Evolutionary conservation across 495 filamentous ascomycete species (phyloP).

Genomic region (Daldinia decipiens): DNA sequence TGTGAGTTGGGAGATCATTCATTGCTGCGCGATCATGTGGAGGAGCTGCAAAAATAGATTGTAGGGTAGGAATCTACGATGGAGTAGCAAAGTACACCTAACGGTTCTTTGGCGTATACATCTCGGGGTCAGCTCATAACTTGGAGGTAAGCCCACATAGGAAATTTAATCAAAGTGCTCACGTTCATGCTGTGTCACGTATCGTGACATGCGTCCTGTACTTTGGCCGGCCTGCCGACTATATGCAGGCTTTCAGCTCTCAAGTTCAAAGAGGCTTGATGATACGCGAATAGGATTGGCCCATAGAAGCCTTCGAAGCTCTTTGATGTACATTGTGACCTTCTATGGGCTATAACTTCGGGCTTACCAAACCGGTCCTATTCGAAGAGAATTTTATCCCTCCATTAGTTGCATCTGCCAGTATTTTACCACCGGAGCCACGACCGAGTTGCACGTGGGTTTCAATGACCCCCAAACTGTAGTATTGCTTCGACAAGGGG

Average conservation of each 20-base stretch:
- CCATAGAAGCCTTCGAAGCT: not conserved
- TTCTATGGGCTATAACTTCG: not conserved
- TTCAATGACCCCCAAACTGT: not conserved
- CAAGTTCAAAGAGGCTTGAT: not conserved
- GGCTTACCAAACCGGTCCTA: not conserved
- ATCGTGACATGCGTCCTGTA: not conserved
- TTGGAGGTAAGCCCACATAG: not conserved
- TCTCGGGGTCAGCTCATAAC: not conserved
- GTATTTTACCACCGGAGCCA: not conserved
- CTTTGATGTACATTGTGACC: not conserved
- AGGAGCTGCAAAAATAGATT: not conserved
- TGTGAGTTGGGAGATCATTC: not conserved
- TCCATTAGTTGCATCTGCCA: not conserved
- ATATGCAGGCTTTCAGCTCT: not conserved
- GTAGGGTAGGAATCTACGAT: not conserved
- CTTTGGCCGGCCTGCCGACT: not conserved
- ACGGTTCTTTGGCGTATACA: not conserved
- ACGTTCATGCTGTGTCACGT: not conserved
- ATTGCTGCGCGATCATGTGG: not conserved
- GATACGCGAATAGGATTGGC: not conserved
- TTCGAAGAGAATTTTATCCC: not conserved
- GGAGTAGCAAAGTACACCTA: not conserved
- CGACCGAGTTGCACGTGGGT: not conserved
- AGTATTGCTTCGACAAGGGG: not conserved
- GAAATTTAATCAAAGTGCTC: not conserved